Evolutionary conservation across 192 early-diverging fungal genomes (phyloP).

Genomic region (Chytriomyces sp.): DNA sequence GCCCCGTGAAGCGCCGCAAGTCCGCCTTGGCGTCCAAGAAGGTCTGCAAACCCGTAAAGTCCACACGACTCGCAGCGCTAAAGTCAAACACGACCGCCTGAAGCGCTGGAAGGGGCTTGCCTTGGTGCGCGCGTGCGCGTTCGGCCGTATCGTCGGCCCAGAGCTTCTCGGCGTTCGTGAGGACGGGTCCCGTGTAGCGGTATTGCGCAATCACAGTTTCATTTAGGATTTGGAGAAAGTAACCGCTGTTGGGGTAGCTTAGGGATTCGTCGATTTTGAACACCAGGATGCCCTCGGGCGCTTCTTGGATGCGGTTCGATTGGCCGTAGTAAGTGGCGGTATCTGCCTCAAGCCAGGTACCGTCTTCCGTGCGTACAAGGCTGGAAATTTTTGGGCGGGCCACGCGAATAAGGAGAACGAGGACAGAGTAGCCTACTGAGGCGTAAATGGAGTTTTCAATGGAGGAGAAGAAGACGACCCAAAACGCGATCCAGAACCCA

Average conservation of each 20-base stretch:
- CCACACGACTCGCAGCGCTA: constrained; percentile 74
- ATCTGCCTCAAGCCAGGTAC: constrained; percentile 35
- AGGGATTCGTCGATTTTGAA: constrained; percentile 68
- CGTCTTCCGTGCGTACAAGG: constrained; percentile 37
- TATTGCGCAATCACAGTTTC: constrained; percentile 27
- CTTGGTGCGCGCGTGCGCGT: not conserved
- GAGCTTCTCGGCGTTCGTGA: constrained; percentile 4
- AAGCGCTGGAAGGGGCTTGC: constrained; percentile 40
- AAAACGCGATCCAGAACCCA: constrained; percentile 50
- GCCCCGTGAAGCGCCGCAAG: constrained; percentile 54
- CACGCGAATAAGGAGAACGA: constrained; percentile 77
- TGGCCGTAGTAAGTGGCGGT: not conserved
- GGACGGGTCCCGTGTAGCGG: constrained; percentile 20
- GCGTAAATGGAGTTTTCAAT: constrained; percentile 83
- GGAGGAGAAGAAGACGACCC: constrained; percentile 64
- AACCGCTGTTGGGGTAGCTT: constrained; percentile 70
- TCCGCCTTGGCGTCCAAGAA: constrained; percentile 69
- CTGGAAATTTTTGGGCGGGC: constrained; percentile 65
- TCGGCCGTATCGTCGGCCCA: constrained; percentile 47
- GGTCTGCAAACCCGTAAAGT: constrained; percentile 76
- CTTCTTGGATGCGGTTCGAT: not conserved
- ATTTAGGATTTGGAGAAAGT: constrained; percentile 43
- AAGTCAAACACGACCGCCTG: constrained; percentile 81
- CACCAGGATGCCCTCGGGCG: constrained; percentile 68
- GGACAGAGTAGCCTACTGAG: constrained; percentile 68